A percentile compares a stretch with the other conserved stretches of the same genome.
Evolutionary conservation across 1,284 basidiomycete genomes (phyloP).

Genomic region (Trichosporon sp.): DNA sequence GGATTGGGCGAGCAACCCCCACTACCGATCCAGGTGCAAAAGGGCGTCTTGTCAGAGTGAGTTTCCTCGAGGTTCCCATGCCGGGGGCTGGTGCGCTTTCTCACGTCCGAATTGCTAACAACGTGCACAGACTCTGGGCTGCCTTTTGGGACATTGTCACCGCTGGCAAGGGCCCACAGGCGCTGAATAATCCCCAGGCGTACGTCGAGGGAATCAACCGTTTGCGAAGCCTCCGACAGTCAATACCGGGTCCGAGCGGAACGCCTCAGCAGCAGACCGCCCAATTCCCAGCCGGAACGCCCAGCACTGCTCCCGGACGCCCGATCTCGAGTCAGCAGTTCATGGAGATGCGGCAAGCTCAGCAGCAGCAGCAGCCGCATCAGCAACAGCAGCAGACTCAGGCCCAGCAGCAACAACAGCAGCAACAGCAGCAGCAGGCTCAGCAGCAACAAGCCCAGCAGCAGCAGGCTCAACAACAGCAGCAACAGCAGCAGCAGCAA

Average conservation of each 20-base stretch:
- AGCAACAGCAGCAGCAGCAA: constrained; percentile 15
- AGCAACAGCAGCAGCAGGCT: constrained; percentile 15
- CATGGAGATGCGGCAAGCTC: constrained; percentile 22
- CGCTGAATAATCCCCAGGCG: constrained; percentile 36
- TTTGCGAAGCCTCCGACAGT: constrained; percentile 20
- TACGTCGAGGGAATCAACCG: constrained; percentile 45
- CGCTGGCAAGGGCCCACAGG: constrained; percentile 41
- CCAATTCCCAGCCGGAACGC: constrained; percentile 11
- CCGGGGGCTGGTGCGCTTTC: neutral
- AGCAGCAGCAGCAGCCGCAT: constrained; percentile 6
- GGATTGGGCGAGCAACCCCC: constrained; percentile 35
- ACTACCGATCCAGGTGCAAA: constrained; percentile 44
- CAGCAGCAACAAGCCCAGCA: constrained; percentile 13
- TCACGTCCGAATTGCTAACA: constrained; percentile 4
- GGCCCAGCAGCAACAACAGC: constrained; percentile 17
- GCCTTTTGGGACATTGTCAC: constrained; percentile 49
- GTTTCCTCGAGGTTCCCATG: constrained; percentile 11
- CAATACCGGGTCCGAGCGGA: constrained; percentile 1
- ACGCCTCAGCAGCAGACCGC: constrained; percentile 14
- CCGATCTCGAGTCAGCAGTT: constrained; percentile 24
- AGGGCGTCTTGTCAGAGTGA: constrained; percentile 48
- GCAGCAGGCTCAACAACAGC: constrained; percentile 20
- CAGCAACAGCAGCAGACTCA: constrained; percentile 11
- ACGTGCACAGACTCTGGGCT: constrained; percentile 42
- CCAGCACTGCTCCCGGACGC: constrained; percentile 11